Percentiles rank a stretch among this genome's conserved stretches.
Evolutionary conservation across 108 stramenopile genomes (phyloP).

Genomic region (Cyclostephanos invisitatus): DNA sequence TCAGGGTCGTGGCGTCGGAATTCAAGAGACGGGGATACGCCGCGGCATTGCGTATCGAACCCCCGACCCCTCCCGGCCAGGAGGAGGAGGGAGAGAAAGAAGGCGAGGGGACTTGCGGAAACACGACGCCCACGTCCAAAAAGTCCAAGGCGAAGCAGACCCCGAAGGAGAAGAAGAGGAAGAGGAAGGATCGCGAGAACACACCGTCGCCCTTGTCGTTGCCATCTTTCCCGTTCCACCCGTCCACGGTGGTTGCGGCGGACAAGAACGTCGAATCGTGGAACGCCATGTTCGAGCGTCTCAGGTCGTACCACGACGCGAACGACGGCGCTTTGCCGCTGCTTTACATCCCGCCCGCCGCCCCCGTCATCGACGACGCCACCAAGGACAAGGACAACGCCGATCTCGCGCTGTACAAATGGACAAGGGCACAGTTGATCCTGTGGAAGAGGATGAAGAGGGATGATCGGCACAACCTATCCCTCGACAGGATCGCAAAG

Average conservation of each 20-base stretch:
- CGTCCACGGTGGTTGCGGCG: background rate
- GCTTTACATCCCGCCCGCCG: background rate
- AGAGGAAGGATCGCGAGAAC: background rate
- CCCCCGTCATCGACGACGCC: background rate
- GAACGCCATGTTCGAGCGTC: conserved; percentile 6
- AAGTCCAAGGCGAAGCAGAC: background rate
- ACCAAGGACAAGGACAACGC: background rate
- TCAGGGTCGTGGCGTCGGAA: background rate
- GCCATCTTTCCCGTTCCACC: conserved; percentile 14
- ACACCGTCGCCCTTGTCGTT: background rate
- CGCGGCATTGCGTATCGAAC: background rate
- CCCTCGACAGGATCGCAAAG: conserved; percentile 9
- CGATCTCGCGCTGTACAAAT: conserved; percentile 3
- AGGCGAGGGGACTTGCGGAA: background rate
- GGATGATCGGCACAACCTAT: conserved; percentile 9
- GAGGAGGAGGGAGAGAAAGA: background rate
- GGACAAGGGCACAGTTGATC: conserved; percentile 4
- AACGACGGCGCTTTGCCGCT: conserved; percentile 3
- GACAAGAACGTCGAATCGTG: conserved; percentile 4
- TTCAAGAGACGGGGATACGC: conserved; percentile 16
- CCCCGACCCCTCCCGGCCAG: background rate
- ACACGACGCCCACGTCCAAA: background rate
- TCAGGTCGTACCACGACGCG: background rate
- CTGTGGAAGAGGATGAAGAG: conserved; percentile 18
- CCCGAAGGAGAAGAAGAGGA: background rate